Evolutionary conservation across 345 rosid species (phyloP), one percentile per base, ranked within the genome.

Genomic region (Dipteronia sinensis): DNA sequence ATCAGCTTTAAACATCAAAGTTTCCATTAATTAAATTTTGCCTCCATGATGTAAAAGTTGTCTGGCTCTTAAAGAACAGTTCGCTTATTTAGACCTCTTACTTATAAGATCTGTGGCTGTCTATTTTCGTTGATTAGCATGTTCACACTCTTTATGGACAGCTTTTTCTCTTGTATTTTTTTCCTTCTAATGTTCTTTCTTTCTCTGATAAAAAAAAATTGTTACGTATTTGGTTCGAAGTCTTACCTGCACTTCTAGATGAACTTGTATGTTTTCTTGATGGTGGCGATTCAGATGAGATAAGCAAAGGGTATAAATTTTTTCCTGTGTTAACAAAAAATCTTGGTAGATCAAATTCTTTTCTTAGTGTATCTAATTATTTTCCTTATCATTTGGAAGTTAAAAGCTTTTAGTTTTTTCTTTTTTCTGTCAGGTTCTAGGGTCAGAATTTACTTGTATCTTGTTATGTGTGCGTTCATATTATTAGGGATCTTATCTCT

Each of bases 251-350:
- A 46, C 96, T 95, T 82, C 83, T 95, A 59, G 98, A 92, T 82
- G 97, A 95, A 82, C 98, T 93, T 68, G 84, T 95, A 59, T 93
- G 98, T 90, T 95, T 95, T 85, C 78, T 85, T 49, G 96, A 92
- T 82, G 90, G 92, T 61, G 87, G 82, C 82, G 92, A 93, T 86
- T 82, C 83, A 78, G 79, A 84, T 75, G 97, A 93, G 87, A 90
- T 89, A 77, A 87, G 83, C 58, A 82, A 87, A 86, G 86, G 99
- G 99, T 93, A 89, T 80, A 77, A 61, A 82, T 63, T 70, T 25
- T 23, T 17, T 27, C 29, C 40, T 23, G 16, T 25, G 29, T 46
- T 62, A 19, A 67, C 25, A 27, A 13, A 74, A 42, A 51, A 65
- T 78, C 19, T 55, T n/a, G 12, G 67, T 16, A 9, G 9, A 59